Conservation (phyloP, 176 grass and related monocot species). For the Oryza meyeriana region DNA sequence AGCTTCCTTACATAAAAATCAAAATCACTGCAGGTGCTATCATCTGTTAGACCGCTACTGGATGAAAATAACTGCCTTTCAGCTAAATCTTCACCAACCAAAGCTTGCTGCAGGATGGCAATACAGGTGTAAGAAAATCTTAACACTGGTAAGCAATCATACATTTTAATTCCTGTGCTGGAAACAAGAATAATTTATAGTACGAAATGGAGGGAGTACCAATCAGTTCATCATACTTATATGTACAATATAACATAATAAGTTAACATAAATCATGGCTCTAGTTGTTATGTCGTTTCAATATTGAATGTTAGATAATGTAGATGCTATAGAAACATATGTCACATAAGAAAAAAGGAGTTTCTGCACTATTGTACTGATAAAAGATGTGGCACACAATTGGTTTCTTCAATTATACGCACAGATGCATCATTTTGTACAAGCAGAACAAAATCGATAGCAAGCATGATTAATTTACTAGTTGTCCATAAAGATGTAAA, state of each 20-base stretch:
- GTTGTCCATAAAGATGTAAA: background rate
- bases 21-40: constrained; percentile 67
- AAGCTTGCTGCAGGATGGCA: constrained; percentile 74
- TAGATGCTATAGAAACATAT: background rate
- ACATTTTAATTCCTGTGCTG: background rate
- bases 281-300: background rate
- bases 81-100: constrained; percentile 93
- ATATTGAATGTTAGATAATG: background rate
- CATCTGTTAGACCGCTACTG: constrained; percentile 48
- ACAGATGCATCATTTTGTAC: background rate
- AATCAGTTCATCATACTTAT: background rate
- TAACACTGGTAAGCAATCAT: background rate
- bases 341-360: background rate
- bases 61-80: constrained; percentile 86
- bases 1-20: constrained; percentile 87
- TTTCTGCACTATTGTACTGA: background rate
- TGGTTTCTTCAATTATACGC: background rate
- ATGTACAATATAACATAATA: background rate
- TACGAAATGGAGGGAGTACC: background rate
- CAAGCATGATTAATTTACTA: background rate
- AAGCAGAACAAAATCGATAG: background rate
- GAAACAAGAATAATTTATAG: background rate
- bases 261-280: background rate
- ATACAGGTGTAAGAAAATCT: constrained; percentile 27
- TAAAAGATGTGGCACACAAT: background rate